Conservation (phyloP, 768 basidiomycete genomes). For the Termitomyces sp. region DNA sequence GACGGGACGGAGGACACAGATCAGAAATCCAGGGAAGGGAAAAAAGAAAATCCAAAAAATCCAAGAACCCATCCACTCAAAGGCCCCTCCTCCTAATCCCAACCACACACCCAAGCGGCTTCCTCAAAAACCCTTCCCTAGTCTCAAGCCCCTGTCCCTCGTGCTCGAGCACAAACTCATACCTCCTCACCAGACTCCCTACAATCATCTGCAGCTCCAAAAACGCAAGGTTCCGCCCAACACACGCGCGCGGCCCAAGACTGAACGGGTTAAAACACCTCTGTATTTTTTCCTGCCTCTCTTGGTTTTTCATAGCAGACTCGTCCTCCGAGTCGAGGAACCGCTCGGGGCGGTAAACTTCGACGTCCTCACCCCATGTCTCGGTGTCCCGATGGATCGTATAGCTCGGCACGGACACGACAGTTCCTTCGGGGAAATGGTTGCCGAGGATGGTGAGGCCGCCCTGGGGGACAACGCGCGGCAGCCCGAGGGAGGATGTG, state of each 20-base stretch:
- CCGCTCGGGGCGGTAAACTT: constrained; percentile 73
- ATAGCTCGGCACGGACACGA: constrained; percentile 78
- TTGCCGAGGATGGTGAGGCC: constrained; percentile 56
- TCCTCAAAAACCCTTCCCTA: constrained; percentile 83
- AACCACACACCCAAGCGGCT: constrained; percentile 68
- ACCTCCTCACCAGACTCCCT: constrained; percentile 73
- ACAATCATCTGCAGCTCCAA: constrained; percentile 68
- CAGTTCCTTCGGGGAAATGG: constrained; percentile 66
- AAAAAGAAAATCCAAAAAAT: too few species aligned
- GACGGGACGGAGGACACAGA: too few species aligned
- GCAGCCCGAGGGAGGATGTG: constrained; percentile 78
- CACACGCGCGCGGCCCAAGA: constrained; percentile 78
- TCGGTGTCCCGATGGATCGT: constrained; percentile 69
- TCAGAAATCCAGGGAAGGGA: too few species aligned
- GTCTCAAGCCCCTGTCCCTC: constrained; percentile 64
- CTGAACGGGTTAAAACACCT: constrained; percentile 85
- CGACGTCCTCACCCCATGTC: constrained; percentile 77
- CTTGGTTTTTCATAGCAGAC: constrained; percentile 16
- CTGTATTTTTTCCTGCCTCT: constrained; percentile 47
- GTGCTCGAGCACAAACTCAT: constrained; percentile 62
- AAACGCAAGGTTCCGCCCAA: constrained; percentile 76
- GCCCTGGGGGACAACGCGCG: constrained; percentile 69
- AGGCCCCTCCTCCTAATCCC: constrained; percentile 62
- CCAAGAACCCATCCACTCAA: too few species aligned
- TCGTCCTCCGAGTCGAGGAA: constrained; percentile 56